Percentiles rank a stretch among this genome's conserved stretches.
Evolutionary conservation across 1,284 basidiomycete genomes (phyloP).

Genomic region (Coniferiporia sulphurascens): DNA sequence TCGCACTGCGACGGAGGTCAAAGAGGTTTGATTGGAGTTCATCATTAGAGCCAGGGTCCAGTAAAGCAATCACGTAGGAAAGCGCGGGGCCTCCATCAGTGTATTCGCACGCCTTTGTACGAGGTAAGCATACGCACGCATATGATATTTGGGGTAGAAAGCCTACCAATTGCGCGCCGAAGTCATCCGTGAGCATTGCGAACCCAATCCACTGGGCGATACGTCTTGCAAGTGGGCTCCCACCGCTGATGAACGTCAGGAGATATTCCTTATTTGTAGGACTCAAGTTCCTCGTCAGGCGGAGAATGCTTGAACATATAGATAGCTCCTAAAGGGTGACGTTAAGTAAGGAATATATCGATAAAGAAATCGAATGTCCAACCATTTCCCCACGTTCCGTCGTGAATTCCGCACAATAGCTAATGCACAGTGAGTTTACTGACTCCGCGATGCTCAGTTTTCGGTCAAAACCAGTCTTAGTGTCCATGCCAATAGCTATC

Average conservation of each 20-base stretch:
- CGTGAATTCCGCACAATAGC: constrained; percentile 29
- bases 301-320: constrained; percentile 41
- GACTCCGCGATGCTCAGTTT: constrained; percentile 40
- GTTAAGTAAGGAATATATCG: constrained; percentile 6
- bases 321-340: constrained; percentile 37
- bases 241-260: constrained; percentile 47
- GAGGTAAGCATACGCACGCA: constrained; percentile 1
- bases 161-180: constrained; percentile 28
- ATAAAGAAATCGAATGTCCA: constrained; percentile 19
- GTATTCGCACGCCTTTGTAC: constrained; percentile 24
- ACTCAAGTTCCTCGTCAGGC: constrained; percentile 32
- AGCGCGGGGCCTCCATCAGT: constrained; percentile 43
- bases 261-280: constrained; percentile 43
- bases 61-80: constrained; percentile 35
- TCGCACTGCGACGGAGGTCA: constrained; percentile 40
- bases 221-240: constrained; percentile 43
- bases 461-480: constrained; percentile 38
- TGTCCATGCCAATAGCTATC: constrained; percentile 50
- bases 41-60: constrained; percentile 17
- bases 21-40: neutral
- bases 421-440: constrained; percentile 41
- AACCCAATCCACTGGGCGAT: constrained; percentile 54
- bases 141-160: constrained; percentile 9
- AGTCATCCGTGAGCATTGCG: constrained; percentile 35
- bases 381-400: constrained; percentile 32